phyloP scores from a whole-genome alignment of 768 basidiomycete species.

The Lentinula lateritia region DNA sequence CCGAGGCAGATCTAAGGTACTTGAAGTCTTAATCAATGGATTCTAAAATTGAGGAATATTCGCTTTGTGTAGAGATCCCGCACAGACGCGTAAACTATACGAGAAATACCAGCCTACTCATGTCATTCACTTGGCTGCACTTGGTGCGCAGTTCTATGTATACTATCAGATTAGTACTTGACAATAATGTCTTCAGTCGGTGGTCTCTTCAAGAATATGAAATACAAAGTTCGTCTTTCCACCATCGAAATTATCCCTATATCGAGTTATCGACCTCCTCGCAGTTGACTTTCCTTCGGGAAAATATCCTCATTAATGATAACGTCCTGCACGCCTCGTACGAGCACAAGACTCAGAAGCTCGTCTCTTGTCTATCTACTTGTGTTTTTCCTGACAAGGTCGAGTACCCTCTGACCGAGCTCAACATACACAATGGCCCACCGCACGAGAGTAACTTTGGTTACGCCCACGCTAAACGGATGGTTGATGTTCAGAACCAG shows the following conservation, averaged over 20 bases:
- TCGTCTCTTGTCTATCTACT: conserved; percentile 94
- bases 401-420: conserved; percentile 87
- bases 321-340: conserved; percentile 80
- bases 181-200: conserved; percentile 53
- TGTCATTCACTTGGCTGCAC: conserved; percentile 94
- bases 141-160: conserved; percentile 47
- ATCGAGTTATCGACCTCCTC: background rate
- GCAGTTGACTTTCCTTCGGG: conserved; percentile 86
- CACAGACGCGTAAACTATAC: conserved; percentile 66
- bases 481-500: conserved; percentile 97
- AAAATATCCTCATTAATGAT: conserved; percentile 94
- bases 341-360: conserved; percentile 59
- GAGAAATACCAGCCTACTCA: conserved; percentile 92
- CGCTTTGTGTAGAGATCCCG: conserved; percentile 48
- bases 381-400: conserved; percentile 98
- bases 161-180: background rate
- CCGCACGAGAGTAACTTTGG: conserved; percentile 96
- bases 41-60: background rate
- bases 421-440: conserved; percentile 86
- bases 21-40: background rate
- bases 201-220: conserved; percentile 94
- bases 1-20: conserved; percentile 83
- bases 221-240: conserved; percentile 61
- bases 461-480: conserved; percentile 91
- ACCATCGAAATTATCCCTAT: background rate